Conservation (phyloP, 768 basidiomycete species). For the Leccinum disarticulatum region DNA sequence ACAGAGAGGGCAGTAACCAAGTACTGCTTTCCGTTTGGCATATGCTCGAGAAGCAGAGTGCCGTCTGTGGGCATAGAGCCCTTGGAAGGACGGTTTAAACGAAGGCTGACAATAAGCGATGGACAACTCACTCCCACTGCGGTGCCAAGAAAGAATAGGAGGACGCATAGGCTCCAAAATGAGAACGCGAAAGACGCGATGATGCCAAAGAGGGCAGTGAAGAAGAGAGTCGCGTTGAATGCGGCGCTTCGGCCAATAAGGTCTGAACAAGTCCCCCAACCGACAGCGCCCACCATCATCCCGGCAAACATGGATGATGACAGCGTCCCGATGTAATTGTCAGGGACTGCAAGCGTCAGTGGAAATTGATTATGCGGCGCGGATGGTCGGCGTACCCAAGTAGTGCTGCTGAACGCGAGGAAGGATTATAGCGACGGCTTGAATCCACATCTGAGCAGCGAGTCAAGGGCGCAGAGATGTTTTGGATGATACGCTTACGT, state of each 20-base stretch:
- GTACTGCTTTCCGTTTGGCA: conserved; percentile 90
- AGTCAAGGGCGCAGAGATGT: conserved; percentile 26
- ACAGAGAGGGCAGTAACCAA: conserved; percentile 88
- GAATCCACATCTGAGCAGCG: conserved; percentile 81
- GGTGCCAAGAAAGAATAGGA: conserved; percentile 86
- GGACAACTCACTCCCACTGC: conserved; percentile 80
- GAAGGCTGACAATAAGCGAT: neutral
- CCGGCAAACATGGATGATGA: conserved; percentile 90
- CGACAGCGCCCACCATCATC: conserved; percentile 96
- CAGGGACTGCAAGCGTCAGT: conserved; percentile 51
- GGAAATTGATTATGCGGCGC: conserved; percentile 12
- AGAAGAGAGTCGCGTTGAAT: conserved; percentile 89
- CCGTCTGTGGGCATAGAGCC: conserved; percentile 98
- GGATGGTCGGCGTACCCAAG: conserved; percentile 46
- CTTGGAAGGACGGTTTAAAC: conserved; percentile 37
- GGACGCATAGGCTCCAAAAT: conserved; percentile 66
- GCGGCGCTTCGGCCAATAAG: conserved; percentile 84
- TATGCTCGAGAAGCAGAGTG: conserved; percentile 87
- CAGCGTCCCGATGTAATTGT: conserved; percentile 74
- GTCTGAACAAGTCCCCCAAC: conserved; percentile 94
- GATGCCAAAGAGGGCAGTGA: conserved; percentile 88
- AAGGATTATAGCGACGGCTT: conserved; percentile 89
- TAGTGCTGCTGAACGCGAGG: conserved; percentile 95
- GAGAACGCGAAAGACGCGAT: conserved; percentile 71
- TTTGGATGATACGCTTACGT: conserved; percentile 48